Percentiles rank a stretch among this genome's conserved stretches.
Conservation (phyloP, 495 filamentous ascomycete species). For the Elaphomyces granulatus region DNA sequence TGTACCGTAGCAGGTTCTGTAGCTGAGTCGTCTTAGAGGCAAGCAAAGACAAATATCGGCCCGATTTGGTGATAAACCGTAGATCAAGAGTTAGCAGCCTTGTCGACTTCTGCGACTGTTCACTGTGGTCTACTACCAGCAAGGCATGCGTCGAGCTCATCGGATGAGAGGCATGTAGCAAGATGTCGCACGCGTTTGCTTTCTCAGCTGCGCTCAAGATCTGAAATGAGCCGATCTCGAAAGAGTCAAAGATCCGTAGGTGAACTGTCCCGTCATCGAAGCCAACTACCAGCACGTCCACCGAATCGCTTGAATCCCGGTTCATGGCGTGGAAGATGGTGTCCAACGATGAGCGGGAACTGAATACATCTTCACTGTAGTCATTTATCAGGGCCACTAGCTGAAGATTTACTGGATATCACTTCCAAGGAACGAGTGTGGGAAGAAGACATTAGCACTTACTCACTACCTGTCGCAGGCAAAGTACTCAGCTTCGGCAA, state of each 20-base stretch:
- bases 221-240: conserved; percentile 59
- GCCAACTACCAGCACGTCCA: conserved; percentile 71
- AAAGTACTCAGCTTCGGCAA: conserved; percentile 67
- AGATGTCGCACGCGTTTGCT: conserved; percentile 13
- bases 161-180: conserved; percentile 55
- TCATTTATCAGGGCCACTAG: too few species aligned
- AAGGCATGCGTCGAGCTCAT: conserved; percentile 64
- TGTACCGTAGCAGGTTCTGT: conserved; percentile 72
- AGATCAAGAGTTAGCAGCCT: conserved; percentile 68
- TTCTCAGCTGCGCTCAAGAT: conserved; percentile 15
- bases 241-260: conserved; percentile 79
- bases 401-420: too few species aligned
- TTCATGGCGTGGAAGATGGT: conserved; percentile 49
- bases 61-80: conserved; percentile 64
- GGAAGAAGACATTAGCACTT: conserved; percentile 7
- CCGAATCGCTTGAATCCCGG: conserved; percentile 48
- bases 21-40: conserved; percentile 77
- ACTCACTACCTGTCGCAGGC: conserved; percentile 37
- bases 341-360: conserved; percentile 53
- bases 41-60: conserved; percentile 64
- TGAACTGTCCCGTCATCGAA: conserved; percentile 68
- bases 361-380: conserved; percentile 54
- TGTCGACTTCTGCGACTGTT: conserved; percentile 19
- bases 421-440: neutral
- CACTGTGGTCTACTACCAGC: conserved; percentile 31